phyloP scores from a whole-genome alignment of 345 rosid genomes.

The Punica granatum region DNA sequence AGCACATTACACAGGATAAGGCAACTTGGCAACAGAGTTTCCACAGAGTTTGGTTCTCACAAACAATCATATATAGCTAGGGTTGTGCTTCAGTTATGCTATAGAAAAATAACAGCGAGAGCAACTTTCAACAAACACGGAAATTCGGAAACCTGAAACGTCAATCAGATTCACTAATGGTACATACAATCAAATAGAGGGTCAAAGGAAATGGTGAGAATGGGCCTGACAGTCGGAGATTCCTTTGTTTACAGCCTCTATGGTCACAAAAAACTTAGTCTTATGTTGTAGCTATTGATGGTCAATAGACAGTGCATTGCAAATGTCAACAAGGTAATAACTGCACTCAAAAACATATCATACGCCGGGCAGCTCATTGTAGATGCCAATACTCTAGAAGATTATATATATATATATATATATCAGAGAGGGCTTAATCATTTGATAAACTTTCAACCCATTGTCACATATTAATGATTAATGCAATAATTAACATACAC shows the following conservation, averaged over 20 bases:
- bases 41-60: too few species aligned
- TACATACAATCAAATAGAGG: neutral
- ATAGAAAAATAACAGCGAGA: too few species aligned
- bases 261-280: neutral
- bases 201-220: neutral
- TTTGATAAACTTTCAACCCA: neutral
- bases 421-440: neutral
- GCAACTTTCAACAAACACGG: too few species aligned
- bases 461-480: neutral
- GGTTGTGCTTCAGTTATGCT: too few species aligned
- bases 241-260: neutral
- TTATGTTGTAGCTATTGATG: neutral
- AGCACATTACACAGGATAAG: too few species aligned
- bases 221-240: neutral
- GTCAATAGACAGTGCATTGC: neutral
- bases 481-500: neutral
- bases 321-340: too few species aligned
- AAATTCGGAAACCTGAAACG: neutral
- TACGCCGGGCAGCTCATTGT: too few species aligned
- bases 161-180: neutral
- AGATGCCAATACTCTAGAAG: neutral
- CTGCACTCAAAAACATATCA: too few species aligned
- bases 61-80: too few species aligned
- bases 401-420: neutral
- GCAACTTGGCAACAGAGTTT: too few species aligned